phyloP scores from a whole-genome alignment of 2,329 filamentous ascomycete genomes.

The Trichoderma sp. region DNA sequence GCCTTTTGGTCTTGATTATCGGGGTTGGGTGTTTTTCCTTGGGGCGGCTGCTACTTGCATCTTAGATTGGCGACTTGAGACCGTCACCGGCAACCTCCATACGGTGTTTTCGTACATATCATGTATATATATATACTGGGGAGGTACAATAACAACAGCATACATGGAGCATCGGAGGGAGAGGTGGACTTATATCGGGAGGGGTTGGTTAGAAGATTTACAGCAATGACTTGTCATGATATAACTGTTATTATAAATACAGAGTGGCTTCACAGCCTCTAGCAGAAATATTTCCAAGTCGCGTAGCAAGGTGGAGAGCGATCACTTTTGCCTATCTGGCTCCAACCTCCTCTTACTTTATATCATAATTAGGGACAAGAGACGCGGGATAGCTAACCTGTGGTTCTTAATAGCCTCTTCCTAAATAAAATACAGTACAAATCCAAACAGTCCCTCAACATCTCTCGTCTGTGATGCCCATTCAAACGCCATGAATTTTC shows the following conservation, averaged over 20 bases:
- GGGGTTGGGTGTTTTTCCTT: neutral
- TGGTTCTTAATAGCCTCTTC: neutral
- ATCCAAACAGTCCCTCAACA: neutral
- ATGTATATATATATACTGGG: slow-evolving; percentile 3
- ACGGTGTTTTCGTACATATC: slow-evolving; percentile 8
- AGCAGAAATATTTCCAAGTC: neutral
- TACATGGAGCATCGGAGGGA: slow-evolving; percentile 21
- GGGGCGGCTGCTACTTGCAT: slow-evolving; percentile 6
- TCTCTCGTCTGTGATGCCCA: neutral
- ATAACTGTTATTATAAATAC: neutral
- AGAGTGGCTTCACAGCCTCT: neutral
- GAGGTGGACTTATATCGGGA: slow-evolving; percentile 7
- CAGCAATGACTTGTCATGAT: slow-evolving; percentile 18
- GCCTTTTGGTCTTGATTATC: neutral
- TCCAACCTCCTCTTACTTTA: no score
- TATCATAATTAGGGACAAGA: no score
- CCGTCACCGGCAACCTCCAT: slow-evolving; percentile 8
- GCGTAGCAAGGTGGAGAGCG: no score
- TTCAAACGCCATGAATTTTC: slow-evolving; percentile 6
- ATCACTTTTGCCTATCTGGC: no score
- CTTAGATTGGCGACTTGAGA: slow-evolving; percentile 14
- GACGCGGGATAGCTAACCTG: neutral
- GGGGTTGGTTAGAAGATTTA: neutral
- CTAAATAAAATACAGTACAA: slow-evolving; percentile 3
- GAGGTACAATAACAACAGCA: slow-evolving; percentile 1